Evolutionary conservation across 257 asterid genomes (phyloP).

Genomic region (Solanum okadae): DNA sequence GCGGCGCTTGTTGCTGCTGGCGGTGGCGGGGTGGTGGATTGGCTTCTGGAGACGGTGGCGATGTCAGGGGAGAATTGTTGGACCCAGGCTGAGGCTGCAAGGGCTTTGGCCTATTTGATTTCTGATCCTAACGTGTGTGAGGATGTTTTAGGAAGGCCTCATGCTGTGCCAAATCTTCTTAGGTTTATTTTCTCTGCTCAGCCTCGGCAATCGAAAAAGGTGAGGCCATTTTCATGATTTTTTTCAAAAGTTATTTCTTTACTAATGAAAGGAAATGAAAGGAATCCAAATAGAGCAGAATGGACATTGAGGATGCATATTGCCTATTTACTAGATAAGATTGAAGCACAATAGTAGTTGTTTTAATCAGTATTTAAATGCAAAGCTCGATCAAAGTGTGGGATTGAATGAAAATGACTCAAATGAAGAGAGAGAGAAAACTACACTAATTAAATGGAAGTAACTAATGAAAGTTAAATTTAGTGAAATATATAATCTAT

Average conservation of each 20-base stretch:
- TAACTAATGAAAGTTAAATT: background rate
- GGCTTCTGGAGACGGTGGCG: conserved; percentile 75
- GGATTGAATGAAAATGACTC: background rate
- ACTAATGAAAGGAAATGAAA: background rate
- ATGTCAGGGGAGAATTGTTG: conserved; percentile 45
- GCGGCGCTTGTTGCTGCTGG: conserved; percentile 95
- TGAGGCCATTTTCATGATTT: conserved; percentile 11
- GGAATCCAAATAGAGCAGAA: background rate
- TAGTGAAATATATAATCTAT: background rate
- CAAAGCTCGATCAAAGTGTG: background rate
- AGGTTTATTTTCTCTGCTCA: conserved; percentile 93
- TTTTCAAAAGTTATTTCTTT: background rate
- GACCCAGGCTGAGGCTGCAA: conserved; percentile 84
- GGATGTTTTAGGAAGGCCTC: conserved; percentile 75
- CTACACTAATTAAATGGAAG: background rate
- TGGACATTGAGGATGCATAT: background rate
- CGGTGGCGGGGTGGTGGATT: conserved; percentile 89
- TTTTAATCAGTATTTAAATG: background rate
- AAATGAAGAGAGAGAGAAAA: background rate
- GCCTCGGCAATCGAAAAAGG: conserved; percentile 61
- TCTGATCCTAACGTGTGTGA: conserved; percentile 77
- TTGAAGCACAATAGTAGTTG: background rate
- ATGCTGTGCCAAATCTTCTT: conserved; percentile 71
- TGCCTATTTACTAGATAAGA: too few relatives aligned
- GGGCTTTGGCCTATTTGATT: conserved; percentile 86